Conservation (phyloP, 2,329 filamentous ascomycete genomes). For the Leptographium lundbergii region DNA sequence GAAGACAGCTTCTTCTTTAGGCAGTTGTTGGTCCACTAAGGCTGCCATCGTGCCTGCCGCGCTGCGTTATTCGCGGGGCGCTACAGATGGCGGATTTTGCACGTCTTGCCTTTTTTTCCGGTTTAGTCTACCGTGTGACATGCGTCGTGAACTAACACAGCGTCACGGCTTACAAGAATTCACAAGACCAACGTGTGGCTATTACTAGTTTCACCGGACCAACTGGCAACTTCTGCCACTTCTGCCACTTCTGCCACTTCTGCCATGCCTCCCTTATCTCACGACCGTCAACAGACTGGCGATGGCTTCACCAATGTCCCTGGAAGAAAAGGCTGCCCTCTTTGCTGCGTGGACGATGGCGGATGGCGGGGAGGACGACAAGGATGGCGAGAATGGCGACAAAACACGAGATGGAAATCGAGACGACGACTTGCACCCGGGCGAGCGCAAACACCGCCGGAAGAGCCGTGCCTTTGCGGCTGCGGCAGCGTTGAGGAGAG, state of each 20-base stretch:
- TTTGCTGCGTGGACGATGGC: background rate
- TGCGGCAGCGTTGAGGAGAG: background rate
- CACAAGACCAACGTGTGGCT: background rate
- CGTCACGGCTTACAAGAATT: background rate
- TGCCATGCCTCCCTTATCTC: background rate
- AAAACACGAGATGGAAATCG: background rate
- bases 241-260: too few relatives aligned
- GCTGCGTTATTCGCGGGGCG: background rate
- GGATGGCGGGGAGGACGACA: background rate
- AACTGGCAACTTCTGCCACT: background rate
- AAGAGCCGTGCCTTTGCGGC: conserved; percentile 16
- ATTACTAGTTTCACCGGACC: background rate
- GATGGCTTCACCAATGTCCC: background rate
- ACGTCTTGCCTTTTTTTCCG: too few relatives aligned
- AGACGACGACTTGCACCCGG: background rate
- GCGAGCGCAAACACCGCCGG: conserved; percentile 22
- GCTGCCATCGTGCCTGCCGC: background rate
- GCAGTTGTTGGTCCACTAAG: background rate
- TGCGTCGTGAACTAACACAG: background rate
- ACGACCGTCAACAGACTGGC: background rate
- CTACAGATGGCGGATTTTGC: background rate
- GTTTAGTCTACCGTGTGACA: background rate
- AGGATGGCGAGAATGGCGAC: background rate
- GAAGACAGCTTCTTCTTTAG: background rate
- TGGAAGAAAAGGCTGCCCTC: conserved; percentile 4